phyloP scores from a whole-genome alignment of 768 basidiomycete genomes.

The Boletus patriciae region DNA sequence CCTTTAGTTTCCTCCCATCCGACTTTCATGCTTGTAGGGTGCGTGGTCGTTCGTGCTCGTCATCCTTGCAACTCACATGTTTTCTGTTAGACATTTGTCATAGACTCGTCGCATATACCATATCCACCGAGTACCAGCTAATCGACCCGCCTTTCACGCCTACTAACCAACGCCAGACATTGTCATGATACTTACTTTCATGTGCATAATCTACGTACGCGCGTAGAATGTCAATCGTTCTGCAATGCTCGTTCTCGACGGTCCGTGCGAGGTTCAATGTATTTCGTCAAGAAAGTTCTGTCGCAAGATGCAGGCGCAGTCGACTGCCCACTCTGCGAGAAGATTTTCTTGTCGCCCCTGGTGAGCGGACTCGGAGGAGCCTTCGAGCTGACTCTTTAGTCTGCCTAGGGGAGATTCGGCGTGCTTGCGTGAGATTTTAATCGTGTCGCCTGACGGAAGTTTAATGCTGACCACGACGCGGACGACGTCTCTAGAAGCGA shows the following conservation, averaged over 20 bases:
- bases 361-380: too few relatives aligned
- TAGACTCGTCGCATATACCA: background rate
- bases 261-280: background rate
- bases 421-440: background rate
- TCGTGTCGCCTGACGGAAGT: background rate
- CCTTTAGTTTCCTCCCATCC: conserved; percentile 1
- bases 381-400: too few relatives aligned
- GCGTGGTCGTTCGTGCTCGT: background rate
- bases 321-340: too few relatives aligned
- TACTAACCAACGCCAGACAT: conserved; percentile 8
- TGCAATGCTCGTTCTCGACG: background rate
- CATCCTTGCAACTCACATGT: background rate
- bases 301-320: background rate
- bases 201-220: conserved; percentile 21
- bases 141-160: conserved; percentile 5
- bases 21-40: conserved; percentile 6
- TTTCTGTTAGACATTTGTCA: background rate
- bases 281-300: background rate
- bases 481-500: background rate
- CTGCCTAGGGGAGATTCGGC: too few relatives aligned
- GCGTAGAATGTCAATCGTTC: conserved; percentile 3
- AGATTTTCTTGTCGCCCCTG: background rate
- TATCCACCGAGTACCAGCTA: conserved; percentile 11
- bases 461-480: background rate
- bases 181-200: conserved; percentile 16